Conservation (phyloP, 2,329 filamentous ascomycete genomes). For the Lecanoromycetidae sp. region DNA sequence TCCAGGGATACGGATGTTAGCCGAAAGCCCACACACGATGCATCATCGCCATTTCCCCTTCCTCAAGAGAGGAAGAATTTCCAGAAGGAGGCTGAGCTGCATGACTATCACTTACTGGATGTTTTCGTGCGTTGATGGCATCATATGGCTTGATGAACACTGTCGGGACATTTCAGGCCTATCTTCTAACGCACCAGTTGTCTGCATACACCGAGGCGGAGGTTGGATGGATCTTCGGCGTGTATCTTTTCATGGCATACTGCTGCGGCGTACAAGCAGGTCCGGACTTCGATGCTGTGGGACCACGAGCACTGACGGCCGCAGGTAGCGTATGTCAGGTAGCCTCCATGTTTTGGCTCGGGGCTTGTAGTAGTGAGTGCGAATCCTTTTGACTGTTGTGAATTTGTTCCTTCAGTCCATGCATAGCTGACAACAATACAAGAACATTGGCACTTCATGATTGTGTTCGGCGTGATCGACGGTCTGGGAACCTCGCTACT, state of each 20-base stretch:
- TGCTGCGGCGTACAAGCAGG: constrained; percentile 77
- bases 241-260: constrained; percentile 74
- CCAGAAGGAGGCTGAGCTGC: constrained; percentile 70
- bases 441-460: constrained; percentile 73
- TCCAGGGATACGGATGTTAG: too few species aligned
- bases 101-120: constrained; percentile 76
- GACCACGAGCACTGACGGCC: constrained; percentile 60
- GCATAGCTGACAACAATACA: not conserved
- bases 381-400: not conserved
- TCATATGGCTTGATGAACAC: constrained; percentile 70
- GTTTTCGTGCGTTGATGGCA: constrained; percentile 66
- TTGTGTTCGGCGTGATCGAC: constrained; percentile 63
- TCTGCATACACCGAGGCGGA: constrained; percentile 52
- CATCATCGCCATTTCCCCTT: too few species aligned
- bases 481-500: constrained; percentile 66
- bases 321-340: constrained; percentile 53
- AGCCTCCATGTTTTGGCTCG: constrained; percentile 53
- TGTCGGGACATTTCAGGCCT: constrained; percentile 67
- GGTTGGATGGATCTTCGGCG: constrained; percentile 76
- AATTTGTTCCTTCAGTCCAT: not conserved
- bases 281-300: constrained; percentile 76
- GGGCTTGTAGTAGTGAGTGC: constrained; percentile 25
- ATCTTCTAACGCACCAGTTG: constrained; percentile 62
- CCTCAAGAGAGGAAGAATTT: constrained; percentile 39
- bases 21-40: too few species aligned